Evolutionary conservation across 2,329 filamentous ascomycete species (phyloP).

Genomic region (Decorospora gaudefroyi): DNA sequence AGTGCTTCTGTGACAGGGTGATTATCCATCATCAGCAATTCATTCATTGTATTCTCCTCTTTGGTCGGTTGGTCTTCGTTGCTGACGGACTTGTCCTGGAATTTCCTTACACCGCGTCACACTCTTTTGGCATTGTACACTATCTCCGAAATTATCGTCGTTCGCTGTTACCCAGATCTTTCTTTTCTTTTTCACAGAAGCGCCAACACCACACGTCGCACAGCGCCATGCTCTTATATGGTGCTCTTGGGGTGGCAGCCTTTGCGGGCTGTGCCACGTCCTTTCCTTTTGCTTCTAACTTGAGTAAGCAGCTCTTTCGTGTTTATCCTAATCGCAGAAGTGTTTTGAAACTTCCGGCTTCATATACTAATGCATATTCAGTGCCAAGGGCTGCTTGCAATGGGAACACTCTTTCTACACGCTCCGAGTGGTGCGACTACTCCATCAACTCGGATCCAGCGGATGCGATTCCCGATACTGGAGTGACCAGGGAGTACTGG

Average conservation of each 20-base stretch:
- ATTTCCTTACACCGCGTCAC: too few relatives aligned
- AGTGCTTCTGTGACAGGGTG: too few relatives aligned
- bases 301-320: neutral
- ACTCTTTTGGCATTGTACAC: too few relatives aligned
- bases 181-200: neutral
- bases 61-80: too few relatives aligned
- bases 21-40: too few relatives aligned
- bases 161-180: too few relatives aligned
- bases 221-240: neutral
- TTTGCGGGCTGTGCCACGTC: neutral
- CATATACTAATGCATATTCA: neutral
- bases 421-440: conserved; percentile 53
- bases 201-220: neutral
- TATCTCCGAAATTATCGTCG: too few relatives aligned
- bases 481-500: conserved; percentile 58
- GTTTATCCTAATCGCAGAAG: too few relatives aligned
- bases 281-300: neutral
- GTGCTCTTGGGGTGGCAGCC: neutral
- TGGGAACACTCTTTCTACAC: conserved; percentile 39
- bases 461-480: conserved; percentile 55
- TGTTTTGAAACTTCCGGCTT: neutral
- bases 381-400: conserved; percentile 29
- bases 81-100: too few relatives aligned
- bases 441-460: conserved; percentile 39
- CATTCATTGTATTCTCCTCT: too few relatives aligned